A percentile compares a stretch with the other conserved stretches of the same genome.
Conservation (phyloP, 352 stramenopile species). For the Aphanomyces astaci region DNA sequence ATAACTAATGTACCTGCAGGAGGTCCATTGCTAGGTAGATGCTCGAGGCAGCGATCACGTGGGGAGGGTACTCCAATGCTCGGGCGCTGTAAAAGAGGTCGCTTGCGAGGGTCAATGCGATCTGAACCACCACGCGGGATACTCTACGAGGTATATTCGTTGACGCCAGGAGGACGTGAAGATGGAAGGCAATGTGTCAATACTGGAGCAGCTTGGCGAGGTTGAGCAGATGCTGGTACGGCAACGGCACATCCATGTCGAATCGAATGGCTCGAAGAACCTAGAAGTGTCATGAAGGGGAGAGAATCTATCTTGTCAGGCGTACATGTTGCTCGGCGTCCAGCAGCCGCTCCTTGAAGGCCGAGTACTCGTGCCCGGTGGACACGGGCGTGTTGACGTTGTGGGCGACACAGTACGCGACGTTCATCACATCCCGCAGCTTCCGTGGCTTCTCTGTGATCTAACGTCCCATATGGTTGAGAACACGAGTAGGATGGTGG, state of each 20-base stretch:
- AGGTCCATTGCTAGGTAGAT: constrained; percentile 10
- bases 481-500: background rate
- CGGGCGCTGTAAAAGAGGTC: constrained; percentile 12
- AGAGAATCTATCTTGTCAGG: background rate
- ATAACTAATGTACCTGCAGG: background rate
- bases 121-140: background rate
- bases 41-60: constrained; percentile 2
- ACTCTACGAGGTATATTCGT: background rate
- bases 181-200: background rate
- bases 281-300: background rate
- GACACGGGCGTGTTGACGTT: constrained; percentile 17
- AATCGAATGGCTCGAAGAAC: constrained; percentile 19
- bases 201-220: constrained; percentile 9
- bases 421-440: constrained; percentile 22
- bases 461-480: background rate
- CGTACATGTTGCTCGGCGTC: constrained; percentile 20
- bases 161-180: too few species aligned
- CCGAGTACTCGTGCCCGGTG: constrained; percentile 5
- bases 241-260: constrained; percentile 16
- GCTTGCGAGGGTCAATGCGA: constrained; percentile 16
- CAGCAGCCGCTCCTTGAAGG: constrained; percentile 16
- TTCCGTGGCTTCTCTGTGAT: constrained; percentile 21
- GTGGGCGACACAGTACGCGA: constrained; percentile 7
- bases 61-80: background rate
- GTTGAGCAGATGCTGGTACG: constrained; percentile 20